phyloP scores from a whole-genome alignment of 2,329 filamentous ascomycete genomes.

The Hypoxylon sp. region DNA sequence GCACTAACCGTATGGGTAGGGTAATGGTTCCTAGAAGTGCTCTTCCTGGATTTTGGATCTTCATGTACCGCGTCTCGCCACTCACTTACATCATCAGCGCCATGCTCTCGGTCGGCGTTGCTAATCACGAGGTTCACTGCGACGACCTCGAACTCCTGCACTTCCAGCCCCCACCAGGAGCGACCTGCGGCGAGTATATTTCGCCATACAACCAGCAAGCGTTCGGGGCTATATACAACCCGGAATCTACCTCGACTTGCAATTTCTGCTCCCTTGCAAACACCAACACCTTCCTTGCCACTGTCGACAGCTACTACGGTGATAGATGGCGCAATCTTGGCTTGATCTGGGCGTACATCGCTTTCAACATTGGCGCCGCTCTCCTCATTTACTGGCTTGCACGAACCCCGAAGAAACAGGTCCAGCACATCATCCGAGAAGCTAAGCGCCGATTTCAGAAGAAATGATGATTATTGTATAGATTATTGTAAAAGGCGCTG shows the following conservation, averaged over 20 bases:
- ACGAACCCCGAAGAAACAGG: constrained; percentile 28
- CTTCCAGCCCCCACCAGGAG: constrained; percentile 73
- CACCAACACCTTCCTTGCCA: constrained; percentile 67
- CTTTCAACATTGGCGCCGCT: constrained; percentile 71
- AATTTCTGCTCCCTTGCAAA: constrained; percentile 67
- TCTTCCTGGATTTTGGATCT: constrained; percentile 84
- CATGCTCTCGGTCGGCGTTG: constrained; percentile 78
- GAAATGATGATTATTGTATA: neutral
- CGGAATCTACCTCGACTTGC: constrained; percentile 65
- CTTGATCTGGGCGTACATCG: constrained; percentile 71
- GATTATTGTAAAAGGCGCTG: neutral
- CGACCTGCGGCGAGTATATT: constrained; percentile 74
- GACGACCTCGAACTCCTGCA: constrained; percentile 76
- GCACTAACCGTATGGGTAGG: constrained; percentile 46
- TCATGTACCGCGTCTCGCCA: constrained; percentile 86
- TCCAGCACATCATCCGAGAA: constrained; percentile 12
- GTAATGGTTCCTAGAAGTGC: constrained; percentile 59
- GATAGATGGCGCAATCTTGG: constrained; percentile 80
- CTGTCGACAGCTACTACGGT: constrained; percentile 66
- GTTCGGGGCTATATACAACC: constrained; percentile 70
- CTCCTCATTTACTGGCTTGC: constrained; percentile 66
- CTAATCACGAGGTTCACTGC: constrained; percentile 76
- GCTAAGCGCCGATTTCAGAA: constrained; percentile 8
- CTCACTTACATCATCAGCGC: constrained; percentile 85
- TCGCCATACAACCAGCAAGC: constrained; percentile 17